Evolutionary conservation across 2,329 filamentous ascomycete genomes (phyloP).

Genomic region (Pyrenophora teres): DNA sequence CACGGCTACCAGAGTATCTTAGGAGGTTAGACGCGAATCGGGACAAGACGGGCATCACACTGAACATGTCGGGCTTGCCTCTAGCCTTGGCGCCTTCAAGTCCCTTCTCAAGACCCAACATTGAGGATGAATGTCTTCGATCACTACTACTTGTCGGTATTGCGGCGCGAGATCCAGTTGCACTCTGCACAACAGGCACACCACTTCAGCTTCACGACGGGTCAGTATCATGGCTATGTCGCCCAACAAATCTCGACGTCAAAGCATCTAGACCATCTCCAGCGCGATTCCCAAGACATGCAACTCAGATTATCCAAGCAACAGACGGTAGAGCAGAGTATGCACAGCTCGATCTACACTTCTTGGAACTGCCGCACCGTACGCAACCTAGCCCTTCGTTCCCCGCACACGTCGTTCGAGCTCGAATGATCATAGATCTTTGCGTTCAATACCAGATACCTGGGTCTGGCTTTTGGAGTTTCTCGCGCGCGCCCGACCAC

Average conservation of each 20-base stretch:
- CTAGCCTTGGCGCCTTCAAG: slow-evolving; percentile 41
- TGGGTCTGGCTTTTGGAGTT: slow-evolving; percentile 32
- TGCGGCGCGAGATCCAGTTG: slow-evolving; percentile 49
- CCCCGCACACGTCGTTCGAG: slow-evolving; percentile 34
- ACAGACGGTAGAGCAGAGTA: slow-evolving; percentile 46
- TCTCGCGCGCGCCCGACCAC: slow-evolving; percentile 36
- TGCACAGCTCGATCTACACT: slow-evolving; percentile 48
- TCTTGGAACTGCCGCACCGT: slow-evolving; percentile 43
- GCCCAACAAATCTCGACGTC: slow-evolving; percentile 34
- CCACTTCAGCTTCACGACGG: slow-evolving; percentile 41
- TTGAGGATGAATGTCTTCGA: slow-evolving; percentile 50
- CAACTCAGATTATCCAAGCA: slow-evolving; percentile 30
- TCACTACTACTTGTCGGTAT: slow-evolving; percentile 49
- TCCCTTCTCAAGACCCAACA: slow-evolving; percentile 35
- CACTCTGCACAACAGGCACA: slow-evolving; percentile 46
- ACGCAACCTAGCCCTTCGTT: slow-evolving; percentile 36
- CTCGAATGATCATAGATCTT: slow-evolving; percentile 41
- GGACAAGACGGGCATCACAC: slow-evolving; percentile 50
- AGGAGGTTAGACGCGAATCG: slow-evolving; percentile 50
- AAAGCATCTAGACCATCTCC: slow-evolving; percentile 11
- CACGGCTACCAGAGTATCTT: slow-evolving; percentile 47
- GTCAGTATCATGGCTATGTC: slow-evolving; percentile 40
- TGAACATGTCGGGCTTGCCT: slow-evolving; percentile 49
- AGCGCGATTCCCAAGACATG: slow-evolving; percentile 18
- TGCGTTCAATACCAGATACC: slow-evolving; percentile 38